phyloP scores from a whole-genome alignment of 345 rosid genomes.

The Ceriops zippeliana region DNA sequence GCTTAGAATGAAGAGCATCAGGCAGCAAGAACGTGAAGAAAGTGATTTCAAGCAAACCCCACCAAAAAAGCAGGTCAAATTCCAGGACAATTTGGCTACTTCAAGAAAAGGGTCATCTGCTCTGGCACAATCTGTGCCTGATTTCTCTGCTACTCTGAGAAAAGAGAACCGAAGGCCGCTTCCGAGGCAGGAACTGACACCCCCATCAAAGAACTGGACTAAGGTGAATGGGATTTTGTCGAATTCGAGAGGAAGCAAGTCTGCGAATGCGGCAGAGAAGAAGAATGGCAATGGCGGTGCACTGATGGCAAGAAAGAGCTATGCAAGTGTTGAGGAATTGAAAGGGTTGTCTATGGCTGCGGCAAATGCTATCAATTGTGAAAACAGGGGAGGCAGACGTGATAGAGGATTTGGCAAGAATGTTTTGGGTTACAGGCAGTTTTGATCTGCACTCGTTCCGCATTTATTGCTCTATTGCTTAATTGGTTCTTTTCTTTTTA shows the following conservation, averaged over 20 bases:
- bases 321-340: constrained; percentile 57
- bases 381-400: constrained; percentile 33
- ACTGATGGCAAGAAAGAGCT: constrained; percentile 62
- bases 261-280: constrained; percentile 63
- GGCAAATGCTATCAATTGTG: constrained; percentile 49
- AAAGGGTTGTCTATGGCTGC: constrained; percentile 56
- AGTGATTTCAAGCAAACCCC: constrained; percentile 37
- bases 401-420: constrained; percentile 33
- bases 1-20: constrained; percentile 40
- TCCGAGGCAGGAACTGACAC: constrained; percentile 52
- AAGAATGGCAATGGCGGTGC: constrained; percentile 30
- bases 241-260: constrained; percentile 62
- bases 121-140: constrained; percentile 76
- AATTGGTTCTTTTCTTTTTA: neutral
- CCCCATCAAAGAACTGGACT: constrained; percentile 42
- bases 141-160: constrained; percentile 59
- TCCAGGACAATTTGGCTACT: constrained; percentile 31
- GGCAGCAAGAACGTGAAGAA: constrained; percentile 32
- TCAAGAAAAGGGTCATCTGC: constrained; percentile 40
- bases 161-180: constrained; percentile 76
- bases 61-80: constrained; percentile 62
- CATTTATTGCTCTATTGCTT: neutral
- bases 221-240: constrained; percentile 38
- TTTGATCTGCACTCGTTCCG: constrained; percentile 21
- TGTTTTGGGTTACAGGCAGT: constrained; percentile 45